Evolutionary conservation across 148 eudicot species (phyloP).

Genomic region (Suaeda aralocaspica): DNA sequence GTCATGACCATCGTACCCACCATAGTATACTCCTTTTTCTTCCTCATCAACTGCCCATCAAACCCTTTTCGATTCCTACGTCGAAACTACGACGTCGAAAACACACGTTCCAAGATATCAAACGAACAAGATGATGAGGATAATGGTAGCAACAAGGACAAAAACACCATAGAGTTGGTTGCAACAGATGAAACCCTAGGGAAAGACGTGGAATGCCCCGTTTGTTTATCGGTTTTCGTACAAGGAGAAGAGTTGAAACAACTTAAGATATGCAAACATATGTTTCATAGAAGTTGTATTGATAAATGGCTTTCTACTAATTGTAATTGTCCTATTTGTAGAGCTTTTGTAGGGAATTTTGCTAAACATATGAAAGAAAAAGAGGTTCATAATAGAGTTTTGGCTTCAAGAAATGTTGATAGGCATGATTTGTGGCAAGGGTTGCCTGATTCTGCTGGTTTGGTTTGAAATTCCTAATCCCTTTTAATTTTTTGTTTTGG

Average conservation of each 20-base stretch:
- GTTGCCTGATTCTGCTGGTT: constrained; percentile 32
- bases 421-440: constrained; percentile 34
- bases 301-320: constrained; percentile 29
- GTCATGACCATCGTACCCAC: constrained; percentile 28
- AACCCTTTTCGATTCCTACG: constrained; percentile 17
- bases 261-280: constrained; percentile 25
- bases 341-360: constrained; percentile 15
- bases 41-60: constrained; percentile 26
- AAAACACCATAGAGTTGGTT: constrained; percentile 19
- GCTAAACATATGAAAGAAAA: constrained; percentile 1
- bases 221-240: constrained; percentile 23
- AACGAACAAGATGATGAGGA: background rate
- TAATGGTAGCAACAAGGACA: background rate
- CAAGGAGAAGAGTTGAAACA: constrained; percentile 23
- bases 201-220: constrained; percentile 28
- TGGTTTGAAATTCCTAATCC: constrained; percentile 11
- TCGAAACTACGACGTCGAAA: background rate
- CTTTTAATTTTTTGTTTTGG: background rate
- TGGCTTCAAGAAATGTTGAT: background rate
- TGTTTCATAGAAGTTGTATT: constrained; percentile 27
- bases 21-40: constrained; percentile 23
- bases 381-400: background rate
- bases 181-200: constrained; percentile 10
- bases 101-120: background rate
- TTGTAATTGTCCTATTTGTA: constrained; percentile 29